Percentiles rank a stretch among this genome's conserved stretches.
Conservation (phyloP, 2,329 filamentous ascomycete species). For the Alternaria rosae region DNA sequence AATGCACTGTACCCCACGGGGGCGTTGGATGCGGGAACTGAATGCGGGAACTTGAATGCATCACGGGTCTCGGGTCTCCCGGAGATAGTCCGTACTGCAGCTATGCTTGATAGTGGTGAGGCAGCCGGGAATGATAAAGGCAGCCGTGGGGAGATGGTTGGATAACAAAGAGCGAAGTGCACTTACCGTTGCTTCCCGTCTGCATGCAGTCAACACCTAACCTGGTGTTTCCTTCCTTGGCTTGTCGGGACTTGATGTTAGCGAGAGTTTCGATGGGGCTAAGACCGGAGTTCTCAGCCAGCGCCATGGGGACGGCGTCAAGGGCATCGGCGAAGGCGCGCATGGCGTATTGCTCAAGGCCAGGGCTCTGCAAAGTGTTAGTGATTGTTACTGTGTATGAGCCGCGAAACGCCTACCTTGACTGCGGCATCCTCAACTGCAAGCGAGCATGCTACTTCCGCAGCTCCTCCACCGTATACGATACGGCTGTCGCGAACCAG, state of each 20-base stretch:
- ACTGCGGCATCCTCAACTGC: slow-evolving; percentile 95
- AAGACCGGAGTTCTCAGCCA: slow-evolving; percentile 96
- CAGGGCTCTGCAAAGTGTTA: slow-evolving; percentile 69
- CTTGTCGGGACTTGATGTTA: slow-evolving; percentile 93
- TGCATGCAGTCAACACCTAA: slow-evolving; percentile 98
- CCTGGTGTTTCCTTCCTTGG: slow-evolving; percentile 80
- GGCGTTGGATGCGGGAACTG: slow-evolving; percentile 21
- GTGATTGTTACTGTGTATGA: not conserved
- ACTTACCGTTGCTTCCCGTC: slow-evolving; percentile 81
- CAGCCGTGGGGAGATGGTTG: slow-evolving; percentile 7
- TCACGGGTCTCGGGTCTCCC: slow-evolving; percentile 27
- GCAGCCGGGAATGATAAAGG: not conserved
- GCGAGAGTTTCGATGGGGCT: slow-evolving; percentile 96
- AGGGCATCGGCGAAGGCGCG: slow-evolving; percentile 95
- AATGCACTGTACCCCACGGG: slow-evolving; percentile 25
- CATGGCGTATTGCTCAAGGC: slow-evolving; percentile 99
- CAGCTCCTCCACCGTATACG: slow-evolving; percentile 95
- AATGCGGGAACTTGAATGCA: slow-evolving; percentile 21
- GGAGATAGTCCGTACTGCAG: slow-evolving; percentile 13
- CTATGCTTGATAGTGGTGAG: slow-evolving; percentile 24
- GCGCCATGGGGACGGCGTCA: slow-evolving; percentile 90
- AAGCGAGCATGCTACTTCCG: slow-evolving; percentile 95
- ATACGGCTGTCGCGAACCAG: slow-evolving; percentile 95
- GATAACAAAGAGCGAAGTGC: slow-evolving; percentile 9
- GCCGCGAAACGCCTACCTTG: slow-evolving; percentile 60